These are phyloP conservation scores for Peronospora destructor DNA, from an alignment of 352 stramenopile species.

Conservation along the genomic window DNA sequence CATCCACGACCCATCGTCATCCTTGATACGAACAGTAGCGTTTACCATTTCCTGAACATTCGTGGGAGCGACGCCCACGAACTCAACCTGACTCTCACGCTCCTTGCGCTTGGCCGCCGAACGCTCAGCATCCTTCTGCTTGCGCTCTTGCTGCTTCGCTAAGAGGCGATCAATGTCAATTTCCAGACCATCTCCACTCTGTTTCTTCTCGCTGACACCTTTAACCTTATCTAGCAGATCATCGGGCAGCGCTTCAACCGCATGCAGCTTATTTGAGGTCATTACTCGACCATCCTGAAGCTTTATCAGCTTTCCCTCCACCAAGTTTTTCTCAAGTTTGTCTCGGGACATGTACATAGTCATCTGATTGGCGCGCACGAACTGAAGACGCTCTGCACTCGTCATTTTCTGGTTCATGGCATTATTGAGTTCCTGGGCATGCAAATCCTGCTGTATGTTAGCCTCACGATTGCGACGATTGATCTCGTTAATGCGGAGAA, in stretches of 20 bases:
- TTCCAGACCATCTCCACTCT: slow-evolving; percentile 33
- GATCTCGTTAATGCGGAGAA: slow-evolving; percentile 81
- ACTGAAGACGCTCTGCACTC: slow-evolving; percentile 74
- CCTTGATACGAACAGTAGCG: slow-evolving; percentile 72
- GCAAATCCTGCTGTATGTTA: slow-evolving; percentile 79
- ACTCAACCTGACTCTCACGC: slow-evolving; percentile 49
- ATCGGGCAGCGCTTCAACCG: slow-evolving; percentile 74
- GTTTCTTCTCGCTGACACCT: slow-evolving; percentile 29
- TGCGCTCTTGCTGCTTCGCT: slow-evolving; percentile 60
- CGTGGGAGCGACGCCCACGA: slow-evolving; percentile 46
- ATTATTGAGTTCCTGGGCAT: slow-evolving; percentile 63
- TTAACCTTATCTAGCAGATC: slow-evolving; percentile 54
- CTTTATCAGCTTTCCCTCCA: slow-evolving; percentile 64
- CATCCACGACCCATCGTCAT: slow-evolving; percentile 80
- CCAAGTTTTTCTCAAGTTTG: slow-evolving; percentile 79
- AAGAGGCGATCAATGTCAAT: slow-evolving; percentile 74
- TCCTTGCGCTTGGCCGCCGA: slow-evolving; percentile 40
- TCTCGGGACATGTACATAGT: slow-evolving; percentile 80
- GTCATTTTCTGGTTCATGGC: slow-evolving; percentile 77
- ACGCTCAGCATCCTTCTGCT: slow-evolving; percentile 45
- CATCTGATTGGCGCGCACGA: slow-evolving; percentile 75
- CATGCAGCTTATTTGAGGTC: slow-evolving; percentile 80
- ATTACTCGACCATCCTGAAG: slow-evolving; percentile 72
- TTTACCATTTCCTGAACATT: slow-evolving; percentile 71
- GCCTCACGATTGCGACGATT: slow-evolving; percentile 74